A percentile compares a stretch with the other conserved stretches of the same genome.
Conservation (phyloP, 1,139 yeast genomes). For the Tardiomyces depauwii region DNA sequence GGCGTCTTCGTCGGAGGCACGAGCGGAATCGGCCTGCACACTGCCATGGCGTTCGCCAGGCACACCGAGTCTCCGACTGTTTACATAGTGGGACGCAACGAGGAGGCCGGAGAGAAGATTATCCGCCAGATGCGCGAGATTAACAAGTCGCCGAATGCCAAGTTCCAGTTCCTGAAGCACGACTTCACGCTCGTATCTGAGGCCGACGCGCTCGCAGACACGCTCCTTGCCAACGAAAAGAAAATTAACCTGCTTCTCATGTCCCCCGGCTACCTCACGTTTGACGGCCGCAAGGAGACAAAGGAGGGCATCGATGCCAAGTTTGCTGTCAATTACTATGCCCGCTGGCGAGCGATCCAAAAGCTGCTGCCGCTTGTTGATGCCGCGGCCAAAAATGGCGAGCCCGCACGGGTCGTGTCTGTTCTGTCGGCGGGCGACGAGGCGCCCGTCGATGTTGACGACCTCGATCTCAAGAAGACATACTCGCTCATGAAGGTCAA, state of each 20-base stretch:
- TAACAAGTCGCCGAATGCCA: conserved; percentile 11
- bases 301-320: conserved; percentile 21
- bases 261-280: conserved; percentile 16
- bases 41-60: conserved; percentile 21
- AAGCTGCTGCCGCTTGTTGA: conserved; percentile 17
- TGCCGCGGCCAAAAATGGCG: conserved; percentile 15
- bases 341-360: conserved; percentile 18
- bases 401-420: conserved; percentile 20
- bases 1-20: conserved; percentile 26
- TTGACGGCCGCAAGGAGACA: conserved; percentile 14
- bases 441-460: conserved; percentile 13
- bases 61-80: conserved; percentile 19
- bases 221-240: conserved; percentile 13
- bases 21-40: conserved; percentile 23
- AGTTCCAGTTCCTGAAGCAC: conserved; percentile 13
- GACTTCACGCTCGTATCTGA: conserved; percentile 18
- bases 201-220: conserved; percentile 14
- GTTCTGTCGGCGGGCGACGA: conserved; percentile 20
- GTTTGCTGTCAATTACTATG: conserved; percentile 20
- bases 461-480: conserved; percentile 15
- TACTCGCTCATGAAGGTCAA: conserved; percentile 9
- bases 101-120: conserved; percentile 14
- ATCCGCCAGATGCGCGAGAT: conserved; percentile 13
- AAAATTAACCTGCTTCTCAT: conserved; percentile 19
- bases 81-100: conserved; percentile 23